A percentile compares a stretch with the other conserved stretches of the same genome.
phyloP scores from a whole-genome alignment of 768 basidiomycete genomes.

The Hydnum rufescens region DNA sequence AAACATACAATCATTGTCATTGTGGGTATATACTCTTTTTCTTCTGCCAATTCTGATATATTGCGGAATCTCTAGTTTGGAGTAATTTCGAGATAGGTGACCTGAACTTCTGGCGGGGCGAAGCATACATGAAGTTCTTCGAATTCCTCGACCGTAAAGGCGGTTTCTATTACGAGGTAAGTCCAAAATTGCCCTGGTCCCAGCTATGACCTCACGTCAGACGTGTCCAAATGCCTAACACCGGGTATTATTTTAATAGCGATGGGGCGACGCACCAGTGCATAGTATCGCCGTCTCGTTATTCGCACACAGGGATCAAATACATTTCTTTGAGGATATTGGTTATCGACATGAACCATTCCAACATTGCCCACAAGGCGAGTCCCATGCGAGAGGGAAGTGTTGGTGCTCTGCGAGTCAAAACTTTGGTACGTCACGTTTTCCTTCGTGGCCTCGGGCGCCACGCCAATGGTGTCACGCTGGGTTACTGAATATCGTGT shows the following conservation, averaged over 20 bases:
- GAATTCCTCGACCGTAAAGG: conserved; percentile 60
- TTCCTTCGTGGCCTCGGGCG: no score
- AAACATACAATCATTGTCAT: conserved; percentile 57
- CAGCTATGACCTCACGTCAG: neutral
- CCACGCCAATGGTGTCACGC: no score
- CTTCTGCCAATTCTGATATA: no score
- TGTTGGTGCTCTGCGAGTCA: conserved; percentile 68
- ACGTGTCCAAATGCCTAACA: conserved; percentile 11
- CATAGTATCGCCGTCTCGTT: conserved; percentile 82
- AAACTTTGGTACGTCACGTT: conserved; percentile 36
- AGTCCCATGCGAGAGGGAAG: conserved; percentile 52
- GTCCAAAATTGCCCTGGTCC: neutral
- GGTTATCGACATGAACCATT: conserved; percentile 89
- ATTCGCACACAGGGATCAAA: conserved; percentile 71
- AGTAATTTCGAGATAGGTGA: conserved; percentile 85
- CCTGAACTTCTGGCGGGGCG: conserved; percentile 66
- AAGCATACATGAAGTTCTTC: conserved; percentile 69
- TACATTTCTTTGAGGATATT: conserved; percentile 91
- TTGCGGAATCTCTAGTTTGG: conserved; percentile 46
- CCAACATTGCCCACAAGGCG: conserved; percentile 72
- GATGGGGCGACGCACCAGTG: conserved; percentile 89
- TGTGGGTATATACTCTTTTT: conserved; percentile 24
- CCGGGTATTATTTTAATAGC: no score
- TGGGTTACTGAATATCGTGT: neutral
- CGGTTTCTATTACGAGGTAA: conserved; percentile 79